Conservation (phyloP, 768 basidiomycete species). For the Termitomyces sp. region DNA sequence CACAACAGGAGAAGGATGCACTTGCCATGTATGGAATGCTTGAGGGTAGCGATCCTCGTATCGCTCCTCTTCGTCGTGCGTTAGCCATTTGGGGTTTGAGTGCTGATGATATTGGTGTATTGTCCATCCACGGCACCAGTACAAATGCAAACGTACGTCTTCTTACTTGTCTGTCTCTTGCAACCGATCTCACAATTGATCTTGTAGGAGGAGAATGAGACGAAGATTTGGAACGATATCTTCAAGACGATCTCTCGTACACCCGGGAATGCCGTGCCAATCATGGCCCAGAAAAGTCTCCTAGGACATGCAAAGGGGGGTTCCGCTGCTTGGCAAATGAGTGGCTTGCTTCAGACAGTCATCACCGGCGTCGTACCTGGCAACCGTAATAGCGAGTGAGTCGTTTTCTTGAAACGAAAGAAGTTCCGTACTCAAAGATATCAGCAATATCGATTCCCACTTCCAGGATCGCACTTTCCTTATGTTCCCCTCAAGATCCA, state of each 20-base stretch:
- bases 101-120: slow-evolving; percentile 86
- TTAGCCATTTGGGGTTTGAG: slow-evolving; percentile 95
- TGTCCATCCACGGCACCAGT: slow-evolving; percentile 88
- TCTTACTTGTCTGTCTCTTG: background rate
- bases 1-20: slow-evolving; percentile 87
- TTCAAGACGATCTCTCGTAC: slow-evolving; percentile 86
- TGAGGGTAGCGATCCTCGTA: slow-evolving; percentile 75
- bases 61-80: slow-evolving; percentile 91
- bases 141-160: slow-evolving; percentile 69
- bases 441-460: slow-evolving; percentile 87
- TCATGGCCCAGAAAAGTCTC: slow-evolving; percentile 96
- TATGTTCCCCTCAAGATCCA: slow-evolving; percentile 96
- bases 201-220: slow-evolving; percentile 90
- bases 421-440: slow-evolving; percentile 3
- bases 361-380: slow-evolving; percentile 86
- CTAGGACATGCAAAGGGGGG: slow-evolving; percentile 98
- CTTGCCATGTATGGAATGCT: slow-evolving; percentile 96
- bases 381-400: slow-evolving; percentile 94
- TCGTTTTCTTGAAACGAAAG: slow-evolving; percentile 11
- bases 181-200: background rate
- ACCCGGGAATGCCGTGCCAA: slow-evolving; percentile 93
- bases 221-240: slow-evolving; percentile 93
- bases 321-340: slow-evolving; percentile 97
- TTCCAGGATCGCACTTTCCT: slow-evolving; percentile 87
- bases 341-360: slow-evolving; percentile 84